Conservation (phyloP, 2,329 filamentous ascomycete genomes). For the Sphaceloma murrayae region DNA sequence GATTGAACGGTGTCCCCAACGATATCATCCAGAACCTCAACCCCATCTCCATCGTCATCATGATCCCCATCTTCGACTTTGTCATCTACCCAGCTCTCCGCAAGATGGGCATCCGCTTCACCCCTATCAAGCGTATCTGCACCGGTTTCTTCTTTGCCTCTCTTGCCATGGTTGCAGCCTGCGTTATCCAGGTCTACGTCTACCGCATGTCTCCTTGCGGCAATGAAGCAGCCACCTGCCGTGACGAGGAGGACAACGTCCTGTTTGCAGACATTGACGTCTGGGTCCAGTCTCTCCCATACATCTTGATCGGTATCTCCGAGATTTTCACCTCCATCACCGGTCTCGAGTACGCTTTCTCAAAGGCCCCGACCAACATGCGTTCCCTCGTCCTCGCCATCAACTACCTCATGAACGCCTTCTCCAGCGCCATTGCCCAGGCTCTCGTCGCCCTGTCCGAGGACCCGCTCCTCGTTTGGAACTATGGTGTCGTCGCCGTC, state of each 20-base stretch:
- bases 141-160: slow-evolving; percentile 46
- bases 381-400: slow-evolving; percentile 43
- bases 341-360: slow-evolving; percentile 38
- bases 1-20: slow-evolving; percentile 39
- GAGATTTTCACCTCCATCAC: slow-evolving; percentile 40
- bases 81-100: slow-evolving; percentile 39
- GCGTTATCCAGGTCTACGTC: slow-evolving; percentile 47
- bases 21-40: slow-evolving; percentile 36
- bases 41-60: slow-evolving; percentile 36
- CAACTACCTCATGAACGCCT: slow-evolving; percentile 50
- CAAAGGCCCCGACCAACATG: slow-evolving; percentile 39
- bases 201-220: slow-evolving; percentile 45
- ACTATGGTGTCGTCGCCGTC: slow-evolving; percentile 56
- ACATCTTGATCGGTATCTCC: slow-evolving; percentile 36
- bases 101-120: slow-evolving; percentile 33
- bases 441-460: slow-evolving; percentile 50
- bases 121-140: slow-evolving; percentile 45
- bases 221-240: slow-evolving; percentile 28
- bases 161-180: slow-evolving; percentile 45
- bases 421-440: slow-evolving; percentile 51
- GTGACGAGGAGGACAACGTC: slow-evolving; percentile 10
- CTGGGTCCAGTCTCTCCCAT: slow-evolving; percentile 36
- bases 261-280: slow-evolving; percentile 30
- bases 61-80: slow-evolving; percentile 38
- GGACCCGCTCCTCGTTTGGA: slow-evolving; percentile 57